Base-by-base conservation (phyloP, 441 rosid genomes). In the Brassica balearica region DNA sequence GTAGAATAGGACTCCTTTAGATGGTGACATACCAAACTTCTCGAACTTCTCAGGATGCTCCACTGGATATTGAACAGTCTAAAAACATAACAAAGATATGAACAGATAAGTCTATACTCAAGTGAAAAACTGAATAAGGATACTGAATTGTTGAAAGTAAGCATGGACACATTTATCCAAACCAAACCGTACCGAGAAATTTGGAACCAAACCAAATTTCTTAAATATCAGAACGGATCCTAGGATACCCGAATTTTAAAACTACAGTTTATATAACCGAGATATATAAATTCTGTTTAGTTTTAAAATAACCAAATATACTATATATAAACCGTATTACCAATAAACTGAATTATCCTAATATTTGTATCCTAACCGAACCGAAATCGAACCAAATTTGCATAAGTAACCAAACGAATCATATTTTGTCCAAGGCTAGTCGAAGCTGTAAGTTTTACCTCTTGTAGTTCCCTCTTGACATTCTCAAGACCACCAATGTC, bases 41-140 rank as follows among this genome's bases (percentile, higher is more conserved):
- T 91, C 95, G 66, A 89, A 91, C 71, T 91, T 91, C 85, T 91
- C 96, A 1, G 96, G 96, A 67, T 91, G 96, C 88, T 90, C 94
- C 82, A 91, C 94, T 27, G 96, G 96, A 81, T 88, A 87, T 84
- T 90, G 94, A 69, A 90, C 92, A 68, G 92, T 90, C 94, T 90
- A 69, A 48, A 34, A 75, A 12, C 62, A 19, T 51, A 71, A 38
- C 38, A 51, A 56, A 66, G 27, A 56, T 2, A 15, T 11, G 9
- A 38, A 65, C 1, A 61, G 7, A 41, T 41, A 56, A 56, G 77
- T 11, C 20, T 11, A 53, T 8, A 22, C 34, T 38, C 73, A 8
- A 17, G 55, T 20, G 4, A 72, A 73, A 23, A 55, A 51, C 11
- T 8, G 4, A 9, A 69, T 29, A 76, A 17, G 29, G 4, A 17